Evolutionary conservation across 768 basidiomycete species (phyloP), one percentile per base, ranked within the genome.

Genomic region (Pleurotus giganteus): DNA sequence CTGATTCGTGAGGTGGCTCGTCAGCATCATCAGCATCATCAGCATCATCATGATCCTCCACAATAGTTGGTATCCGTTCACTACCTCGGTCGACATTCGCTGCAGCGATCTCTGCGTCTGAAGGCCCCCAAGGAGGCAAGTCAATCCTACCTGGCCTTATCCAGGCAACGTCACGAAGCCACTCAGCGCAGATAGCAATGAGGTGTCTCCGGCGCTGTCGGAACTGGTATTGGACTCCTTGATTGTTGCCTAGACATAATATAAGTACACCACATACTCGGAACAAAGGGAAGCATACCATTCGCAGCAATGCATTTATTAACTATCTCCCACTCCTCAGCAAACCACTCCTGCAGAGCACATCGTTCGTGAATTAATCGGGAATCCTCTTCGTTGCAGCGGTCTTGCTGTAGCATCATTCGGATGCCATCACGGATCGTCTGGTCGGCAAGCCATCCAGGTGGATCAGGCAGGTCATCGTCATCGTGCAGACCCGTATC

Each of bases 351-450:
- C 49, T 60, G 61, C 58, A 71, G 44, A 9, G 54, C 36, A 11
- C 42, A 11, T 13, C 58, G 15, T 55, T 68, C 65, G 3, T 19
- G 36, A n/a, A 11, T 9, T 19, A 71, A 36, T 8, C 56, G 55
- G 52, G 12, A 9, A n/a, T 57, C 60, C 45, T 74, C 69, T 50
- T 74, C 70, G 8, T 47, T 19, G 45, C 67, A 68, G 0, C 62
- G 52, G 11, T 70, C 62, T 21, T 55, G 27, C 7, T 67, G 58
- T n/a, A 72, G 61, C 44, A 69, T 46, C 4, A 61, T 63, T n/a
- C 49, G 42, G 3, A 76, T 76, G 0, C 73, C 71, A 0, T 31
- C 51, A 4, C 61, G 49, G 0, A 71, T 61, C 6, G 56, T 49
- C 3, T 64, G 55, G 59, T 74, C 1, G 27, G 47, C 23, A 21